These are phyloP conservation scores for Buxus sempervirens DNA, from an alignment of 164 flowering plant species.

Conservation along the genomic window DNA sequence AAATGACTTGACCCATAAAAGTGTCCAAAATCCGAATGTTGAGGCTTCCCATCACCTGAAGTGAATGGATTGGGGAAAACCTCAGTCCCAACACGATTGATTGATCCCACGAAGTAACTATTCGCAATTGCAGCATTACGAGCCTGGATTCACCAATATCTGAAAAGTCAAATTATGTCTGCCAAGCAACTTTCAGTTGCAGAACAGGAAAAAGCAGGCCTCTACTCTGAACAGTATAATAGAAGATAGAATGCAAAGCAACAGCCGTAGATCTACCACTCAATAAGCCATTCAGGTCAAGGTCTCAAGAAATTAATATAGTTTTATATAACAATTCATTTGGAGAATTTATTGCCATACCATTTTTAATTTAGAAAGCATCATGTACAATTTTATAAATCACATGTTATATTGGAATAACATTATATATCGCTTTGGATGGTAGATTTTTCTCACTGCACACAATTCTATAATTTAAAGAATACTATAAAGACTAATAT, in stretches of 20 bases:
- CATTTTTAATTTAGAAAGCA: background rate
- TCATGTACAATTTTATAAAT: background rate
- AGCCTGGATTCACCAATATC: constrained; percentile 50
- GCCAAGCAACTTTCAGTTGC: background rate
- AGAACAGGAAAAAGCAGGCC: background rate
- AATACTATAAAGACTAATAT: background rate
- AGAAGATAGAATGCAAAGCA: background rate
- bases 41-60: constrained; percentile 94
- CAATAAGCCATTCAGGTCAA: background rate
- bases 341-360: background rate
- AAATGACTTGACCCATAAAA: constrained; percentile 94
- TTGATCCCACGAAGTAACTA: constrained; percentile 88
- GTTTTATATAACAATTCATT: background rate
- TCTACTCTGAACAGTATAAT: background rate
- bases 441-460: background rate
- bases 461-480: background rate
- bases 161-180: background rate
- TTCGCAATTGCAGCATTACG: constrained; percentile 96
- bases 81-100: constrained; percentile 96
- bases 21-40: constrained; percentile 88
- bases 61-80: constrained; percentile 91
- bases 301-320: background rate
- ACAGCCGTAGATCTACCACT: background rate
- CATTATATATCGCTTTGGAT: background rate
- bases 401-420: background rate